A percentile compares a stretch with the other conserved stretches of the same genome.
phyloP scores from a whole-genome alignment of 768 basidiomycete genomes.

The Rhodocollybia butyracea region DNA sequence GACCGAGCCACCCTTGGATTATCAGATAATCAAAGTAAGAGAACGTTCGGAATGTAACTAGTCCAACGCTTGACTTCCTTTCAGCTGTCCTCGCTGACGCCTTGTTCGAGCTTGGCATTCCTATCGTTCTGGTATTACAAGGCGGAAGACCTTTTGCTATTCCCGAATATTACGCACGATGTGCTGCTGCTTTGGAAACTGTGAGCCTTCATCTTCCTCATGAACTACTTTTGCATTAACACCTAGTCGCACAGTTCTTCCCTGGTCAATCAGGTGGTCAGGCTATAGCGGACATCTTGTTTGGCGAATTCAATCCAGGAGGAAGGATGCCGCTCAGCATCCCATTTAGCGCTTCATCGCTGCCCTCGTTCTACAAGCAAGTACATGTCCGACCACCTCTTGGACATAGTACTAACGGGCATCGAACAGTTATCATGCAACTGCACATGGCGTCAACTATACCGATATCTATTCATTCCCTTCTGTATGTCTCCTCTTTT shows the following conservation, averaged over 20 bases:
- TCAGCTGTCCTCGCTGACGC: conserved; percentile 21
- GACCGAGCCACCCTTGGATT: conserved; percentile 22
- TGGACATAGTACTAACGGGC: background rate
- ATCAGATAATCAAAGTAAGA: conserved; percentile 20
- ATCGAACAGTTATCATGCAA: conserved; percentile 16
- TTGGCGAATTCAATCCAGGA: conserved; percentile 22
- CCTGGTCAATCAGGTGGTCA: conserved; percentile 24
- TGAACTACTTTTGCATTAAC: background rate
- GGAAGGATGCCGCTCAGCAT: conserved; percentile 21
- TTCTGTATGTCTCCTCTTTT: conserved; percentile 8
- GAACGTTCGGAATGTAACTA: background rate
- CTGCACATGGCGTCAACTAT: conserved; percentile 18
- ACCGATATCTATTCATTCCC: conserved; percentile 20
- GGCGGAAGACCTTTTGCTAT: conserved; percentile 24
- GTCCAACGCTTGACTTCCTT: background rate
- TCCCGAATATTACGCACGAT: conserved; percentile 17
- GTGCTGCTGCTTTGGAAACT: conserved; percentile 20
- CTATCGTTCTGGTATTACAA: conserved; percentile 19
- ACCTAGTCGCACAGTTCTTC: conserved; percentile 16
- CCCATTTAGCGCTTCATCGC: conserved; percentile 16
- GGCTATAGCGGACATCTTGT: conserved; percentile 22
- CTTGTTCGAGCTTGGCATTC: conserved; percentile 19
- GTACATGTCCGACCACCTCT: background rate
- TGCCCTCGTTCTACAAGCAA: conserved; percentile 24
- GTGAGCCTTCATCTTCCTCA: conserved; percentile 7